Base-by-base conservation (phyloP, 441 rosid genomes). In the Erysimum pusillum region DNA sequence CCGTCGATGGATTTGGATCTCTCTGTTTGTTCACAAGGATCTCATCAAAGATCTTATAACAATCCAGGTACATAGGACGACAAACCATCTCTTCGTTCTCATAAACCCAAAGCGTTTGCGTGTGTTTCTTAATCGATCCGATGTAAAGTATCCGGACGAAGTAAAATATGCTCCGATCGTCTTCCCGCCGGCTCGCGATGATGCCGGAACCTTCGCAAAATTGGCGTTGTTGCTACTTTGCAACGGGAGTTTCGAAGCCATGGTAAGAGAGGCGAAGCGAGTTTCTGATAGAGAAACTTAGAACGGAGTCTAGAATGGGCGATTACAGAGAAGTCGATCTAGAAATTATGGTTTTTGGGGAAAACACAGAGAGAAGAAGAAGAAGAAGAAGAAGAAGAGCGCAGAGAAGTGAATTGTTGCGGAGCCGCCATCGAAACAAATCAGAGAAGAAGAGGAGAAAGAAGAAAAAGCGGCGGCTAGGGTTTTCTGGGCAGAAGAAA, bases 1-100 rank as follows among this genome's bases (percentile, higher is more conserved):
- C 95, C 99, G 93, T 96, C 28, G 79, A 71, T n/a, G n/a, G n/a
- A n/a, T n/a, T n/a, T 14, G 90, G 90, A 75, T 96, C 99, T 10
- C 97, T 70, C 83, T 96, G 99, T 76, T 93, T 96, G 80, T 96
- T 93, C 52, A 96, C 99, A 31, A 96, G 85, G 66, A 93, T 93
- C 82, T 97, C n/a, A 32, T 96, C 98, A 56, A 96, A 96, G 83
- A 96, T 93, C 88, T 96, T 22, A 22, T 22, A 22, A n/a, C 20
- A 96, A 93, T 0, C 99, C 99, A 0, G 98, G 99, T 0, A 96
- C 99, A 28, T 89, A 6, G 82, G 73, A 0, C 98, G 92, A 36
- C 85, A 56, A 25, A 90, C 90, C 93, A 96, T 91, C 67, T 82
- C 85, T 2, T 85, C 93, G 32, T 86, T 68, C 73, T 96, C 94